Percentiles rank a stretch among this genome's conserved stretches.
phyloP scores from a whole-genome alignment of 352 stramenopile species.

The Pythium phragmitis region DNA sequence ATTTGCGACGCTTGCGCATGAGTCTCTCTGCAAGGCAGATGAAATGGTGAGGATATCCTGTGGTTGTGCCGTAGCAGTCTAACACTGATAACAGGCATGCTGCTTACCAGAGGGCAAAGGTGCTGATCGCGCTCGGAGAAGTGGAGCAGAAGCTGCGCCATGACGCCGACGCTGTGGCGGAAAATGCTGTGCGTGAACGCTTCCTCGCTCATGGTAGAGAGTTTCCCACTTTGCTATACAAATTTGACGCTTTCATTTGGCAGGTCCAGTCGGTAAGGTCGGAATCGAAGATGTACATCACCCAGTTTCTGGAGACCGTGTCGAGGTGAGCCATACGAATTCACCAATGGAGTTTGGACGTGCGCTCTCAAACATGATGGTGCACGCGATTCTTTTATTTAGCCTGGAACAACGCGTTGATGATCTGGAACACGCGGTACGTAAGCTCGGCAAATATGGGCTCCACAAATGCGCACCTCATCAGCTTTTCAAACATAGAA shows the following conservation, averaged over 20 bases:
- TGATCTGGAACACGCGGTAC: slow-evolving; percentile 11
- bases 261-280: slow-evolving; percentile 29
- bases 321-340: slow-evolving; percentile 10
- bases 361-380: neutral
- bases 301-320: slow-evolving; percentile 18
- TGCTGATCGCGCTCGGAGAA: slow-evolving; percentile 36
- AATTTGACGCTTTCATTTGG: neutral
- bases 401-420: slow-evolving; percentile 17
- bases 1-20: slow-evolving; percentile 37
- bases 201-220: neutral
- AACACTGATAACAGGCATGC: neutral
- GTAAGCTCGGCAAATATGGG: neutral
- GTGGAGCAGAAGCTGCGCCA: slow-evolving; percentile 40
- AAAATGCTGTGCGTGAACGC: slow-evolving; percentile 32
- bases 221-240: neutral
- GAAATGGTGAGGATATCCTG: slow-evolving; percentile 37
- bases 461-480: neutral
- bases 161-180: slow-evolving; percentile 35
- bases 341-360: neutral
- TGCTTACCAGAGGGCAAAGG: slow-evolving; percentile 27
- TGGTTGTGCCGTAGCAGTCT: neutral
- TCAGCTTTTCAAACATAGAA: neutral
- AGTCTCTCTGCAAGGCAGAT: slow-evolving; percentile 36
- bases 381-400: neutral
- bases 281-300: slow-evolving; percentile 22